phyloP scores from a whole-genome alignment of 805 yeast genomes.

The Ogataea siamensis region DNA sequence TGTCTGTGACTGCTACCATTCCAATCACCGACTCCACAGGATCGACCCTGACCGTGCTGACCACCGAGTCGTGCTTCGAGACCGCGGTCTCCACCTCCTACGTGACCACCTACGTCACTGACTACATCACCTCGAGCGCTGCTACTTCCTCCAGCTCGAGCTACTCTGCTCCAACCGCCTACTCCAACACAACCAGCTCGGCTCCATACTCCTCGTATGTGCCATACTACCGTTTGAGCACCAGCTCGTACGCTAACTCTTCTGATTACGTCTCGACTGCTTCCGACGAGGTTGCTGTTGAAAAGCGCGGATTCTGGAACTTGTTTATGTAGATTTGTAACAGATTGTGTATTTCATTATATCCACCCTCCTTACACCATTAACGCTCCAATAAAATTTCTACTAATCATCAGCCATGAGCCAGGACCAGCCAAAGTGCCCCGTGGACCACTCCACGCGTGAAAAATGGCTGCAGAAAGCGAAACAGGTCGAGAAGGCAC shows the following conservation, averaged over 20 bases:
- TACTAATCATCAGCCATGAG: conserved; percentile 21
- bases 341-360: neutral
- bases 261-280: conserved; percentile 14
- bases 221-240: conserved; percentile 13
- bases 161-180: conserved; percentile 4
- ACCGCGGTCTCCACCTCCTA: conserved; percentile 23
- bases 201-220: conserved; percentile 11
- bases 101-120: conserved; percentile 18
- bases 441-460: conserved; percentile 65
- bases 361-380: conserved; percentile 2
- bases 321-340: conserved; percentile 12
- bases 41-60: conserved; percentile 26
- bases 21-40: conserved; percentile 33
- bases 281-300: conserved; percentile 14
- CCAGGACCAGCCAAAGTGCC: conserved; percentile 46
- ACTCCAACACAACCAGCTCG: conserved; percentile 8
- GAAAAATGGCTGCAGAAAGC: conserved; percentile 52
- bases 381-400: conserved; percentile 14
- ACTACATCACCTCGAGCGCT: conserved; percentile 13
- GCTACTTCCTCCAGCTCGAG: conserved; percentile 9
- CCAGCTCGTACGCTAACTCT: conserved; percentile 13
- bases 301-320: conserved; percentile 24
- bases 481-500: conserved; percentile 19
- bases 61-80: conserved; percentile 31
- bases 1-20: conserved; percentile 34